These are phyloP conservation scores for Dalechampia spathulata DNA, from an alignment of 441 rosid genomes.

Conservation along the genomic window DNA sequence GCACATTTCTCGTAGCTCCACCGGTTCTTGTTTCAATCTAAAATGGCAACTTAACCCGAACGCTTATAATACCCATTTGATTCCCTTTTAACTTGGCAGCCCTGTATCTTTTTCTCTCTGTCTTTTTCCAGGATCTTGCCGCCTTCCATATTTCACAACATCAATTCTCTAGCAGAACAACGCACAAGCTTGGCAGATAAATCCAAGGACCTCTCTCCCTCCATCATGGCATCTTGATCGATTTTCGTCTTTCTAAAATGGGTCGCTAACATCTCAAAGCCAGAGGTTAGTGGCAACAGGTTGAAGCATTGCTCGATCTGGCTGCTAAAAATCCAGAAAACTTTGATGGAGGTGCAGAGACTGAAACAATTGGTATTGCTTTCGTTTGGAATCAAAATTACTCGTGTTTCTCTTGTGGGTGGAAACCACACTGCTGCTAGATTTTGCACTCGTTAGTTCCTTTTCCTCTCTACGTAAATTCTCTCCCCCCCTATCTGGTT, in stretches of 20 bases:
- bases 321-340: not conserved
- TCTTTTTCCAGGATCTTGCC: not conserved
- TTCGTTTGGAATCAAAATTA: constrained; percentile 37
- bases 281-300: not conserved
- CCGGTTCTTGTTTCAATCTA: constrained; percentile 6
- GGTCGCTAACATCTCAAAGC: not conserved
- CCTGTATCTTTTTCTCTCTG: not conserved
- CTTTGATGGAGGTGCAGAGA: constrained; percentile 71
- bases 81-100: not conserved
- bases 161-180: not conserved
- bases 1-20: constrained; percentile 23
- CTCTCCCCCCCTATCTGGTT: not conserved
- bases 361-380: constrained; percentile 42
- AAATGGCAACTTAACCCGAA: not conserved
- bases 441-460: constrained; percentile 61
- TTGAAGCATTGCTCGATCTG: not conserved
- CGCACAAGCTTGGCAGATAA: not conserved
- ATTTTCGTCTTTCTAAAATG: not conserved
- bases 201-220: not conserved
- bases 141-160: not conserved
- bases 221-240: constrained; percentile 10
- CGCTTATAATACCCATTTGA: not conserved
- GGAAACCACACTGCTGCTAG: constrained; percentile 87
- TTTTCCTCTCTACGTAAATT: not conserved
- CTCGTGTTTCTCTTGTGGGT: constrained; percentile 62